These are phyloP conservation scores for Chrysoporthe puriensis DNA, from an alignment of 2,329 filamentous ascomycete genomes.

Conservation along the genomic window DNA sequence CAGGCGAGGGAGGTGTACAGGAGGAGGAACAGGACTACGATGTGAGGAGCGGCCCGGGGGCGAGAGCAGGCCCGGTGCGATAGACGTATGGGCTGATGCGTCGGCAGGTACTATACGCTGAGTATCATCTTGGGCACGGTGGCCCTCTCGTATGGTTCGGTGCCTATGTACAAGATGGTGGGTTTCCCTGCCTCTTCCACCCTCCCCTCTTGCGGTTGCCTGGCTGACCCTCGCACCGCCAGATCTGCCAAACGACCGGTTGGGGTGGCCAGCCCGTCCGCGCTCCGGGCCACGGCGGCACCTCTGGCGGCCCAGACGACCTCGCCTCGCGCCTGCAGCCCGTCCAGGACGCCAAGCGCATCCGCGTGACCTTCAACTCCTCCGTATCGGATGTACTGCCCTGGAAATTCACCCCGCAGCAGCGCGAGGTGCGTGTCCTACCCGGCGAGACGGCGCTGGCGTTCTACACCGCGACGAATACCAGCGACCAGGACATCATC, in stretches of 20 bases:
- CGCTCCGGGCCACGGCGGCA: conserved; percentile 67
- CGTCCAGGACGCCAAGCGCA: conserved; percentile 77
- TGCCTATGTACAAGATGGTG: conserved; percentile 88
- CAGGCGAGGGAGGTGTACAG: conserved; percentile 66
- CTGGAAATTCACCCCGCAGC: conserved; percentile 97
- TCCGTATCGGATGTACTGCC: conserved; percentile 93
- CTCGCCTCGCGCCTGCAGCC: conserved; percentile 78
- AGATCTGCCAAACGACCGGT: conserved; percentile 84
- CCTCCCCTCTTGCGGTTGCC: background rate
- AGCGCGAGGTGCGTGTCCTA: conserved; percentile 92
- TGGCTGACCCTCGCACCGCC: conserved; percentile 19
- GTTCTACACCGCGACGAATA: conserved; percentile 97
- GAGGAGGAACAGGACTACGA: conserved; percentile 68
- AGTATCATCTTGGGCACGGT: conserved; percentile 80
- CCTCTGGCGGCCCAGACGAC: conserved; percentile 56
- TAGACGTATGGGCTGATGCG: conserved; percentile 30
- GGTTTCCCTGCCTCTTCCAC: conserved; percentile 22
- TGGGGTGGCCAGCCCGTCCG: conserved; percentile 94
- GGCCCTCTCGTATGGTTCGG: conserved; percentile 79
- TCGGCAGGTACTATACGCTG: conserved; percentile 69
- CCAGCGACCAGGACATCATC: conserved; percentile 88
- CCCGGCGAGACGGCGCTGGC: conserved; percentile 96
- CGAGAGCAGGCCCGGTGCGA: background rate
- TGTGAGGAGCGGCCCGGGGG: conserved; percentile 44
- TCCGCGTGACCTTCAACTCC: conserved; percentile 94